Base-by-base conservation (phyloP, 768 basidiomycete genomes). In the Cystofilobasidium bisporidii region DNA sequence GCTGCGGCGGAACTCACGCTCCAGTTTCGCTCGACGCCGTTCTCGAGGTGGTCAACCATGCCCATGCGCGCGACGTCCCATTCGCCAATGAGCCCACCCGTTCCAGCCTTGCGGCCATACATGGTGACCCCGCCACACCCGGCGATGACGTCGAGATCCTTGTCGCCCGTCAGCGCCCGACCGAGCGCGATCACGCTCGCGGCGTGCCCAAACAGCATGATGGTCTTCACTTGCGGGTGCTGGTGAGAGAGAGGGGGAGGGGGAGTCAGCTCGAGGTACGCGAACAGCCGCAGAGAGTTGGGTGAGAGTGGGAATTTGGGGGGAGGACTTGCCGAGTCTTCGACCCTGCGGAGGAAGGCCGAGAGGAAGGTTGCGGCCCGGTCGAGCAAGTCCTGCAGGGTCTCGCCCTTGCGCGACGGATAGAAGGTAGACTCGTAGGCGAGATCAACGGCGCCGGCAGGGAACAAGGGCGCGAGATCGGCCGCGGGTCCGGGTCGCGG, bases 1-100 rank as follows among this genome's bases (percentile, higher is more conserved):
- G 33, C 24, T 6, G 18, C 6, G 8, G 40, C 24, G 28, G 22
- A 24, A 69, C 71, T 67, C 69, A 72, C 70, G 41, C 71, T 71
- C 77, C 77, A 78, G 69, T 78, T 71, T 45, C 77, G 61, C 70
- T 78, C 77, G 17, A 77, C 63, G 8, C 77, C 77, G 30, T 76
- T 75, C 1, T 71, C 69, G n/a, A 78, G 67, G 60, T 75, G 76
- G 55, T 74, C 73, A 18, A 76, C 77, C 50, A 72, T 56, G 33
- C 77, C 77, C 26, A 73, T 71, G 71, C 70, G 75, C 15, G 72
- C 61, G 36, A 74, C 71, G 17, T 74, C 73, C 75, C 75, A 78
- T 59, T 72, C 72, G 3, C 76, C 77, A 9, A 76, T 74, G 26
- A 6, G 17, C 24, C 24, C 41, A 24, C 32, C 48, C 48, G n/a